A percentile compares a stretch with the other conserved stretches of the same genome.
These are phyloP conservation scores for Melocanna baccifera DNA, from an alignment of 176 grass and related monocot species.

Conservation along the genomic window DNA sequence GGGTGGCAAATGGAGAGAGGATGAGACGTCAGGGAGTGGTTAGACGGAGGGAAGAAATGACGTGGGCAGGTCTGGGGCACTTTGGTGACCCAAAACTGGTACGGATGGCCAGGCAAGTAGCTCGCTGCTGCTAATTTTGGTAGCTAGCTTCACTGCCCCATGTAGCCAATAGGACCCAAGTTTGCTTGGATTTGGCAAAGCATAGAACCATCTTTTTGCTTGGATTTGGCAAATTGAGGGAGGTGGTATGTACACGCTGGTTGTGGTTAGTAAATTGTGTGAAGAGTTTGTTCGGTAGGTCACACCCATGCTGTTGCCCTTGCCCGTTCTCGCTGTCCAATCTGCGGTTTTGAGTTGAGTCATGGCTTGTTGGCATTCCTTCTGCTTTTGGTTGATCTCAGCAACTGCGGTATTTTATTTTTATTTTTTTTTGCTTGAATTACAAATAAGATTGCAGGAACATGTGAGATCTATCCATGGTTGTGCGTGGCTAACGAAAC, in stretches of 20 bases:
- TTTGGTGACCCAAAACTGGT: slow-evolving; percentile 37
- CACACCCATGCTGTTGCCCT: slow-evolving; percentile 22
- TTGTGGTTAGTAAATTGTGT: background rate
- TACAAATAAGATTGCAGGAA: background rate
- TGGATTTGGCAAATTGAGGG: background rate
- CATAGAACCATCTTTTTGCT: background rate
- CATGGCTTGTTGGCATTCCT: slow-evolving; percentile 24
- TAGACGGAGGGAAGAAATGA: slow-evolving; percentile 52
- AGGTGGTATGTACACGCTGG: background rate
- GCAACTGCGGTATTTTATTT: background rate
- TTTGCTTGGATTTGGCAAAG: no score
- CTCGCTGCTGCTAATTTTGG: slow-evolving; percentile 43
- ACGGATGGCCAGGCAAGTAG: slow-evolving; percentile 33
- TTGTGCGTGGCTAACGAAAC: background rate
- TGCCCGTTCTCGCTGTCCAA: background rate
- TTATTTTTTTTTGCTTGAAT: background rate
- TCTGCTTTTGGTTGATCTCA: background rate
- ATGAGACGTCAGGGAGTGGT: slow-evolving; percentile 13
- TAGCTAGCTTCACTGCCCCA: background rate
- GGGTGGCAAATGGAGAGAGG: slow-evolving; percentile 22
- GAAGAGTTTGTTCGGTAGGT: slow-evolving; percentile 34
- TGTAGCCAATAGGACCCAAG: background rate
- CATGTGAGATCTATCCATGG: background rate
- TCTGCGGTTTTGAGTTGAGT: background rate
- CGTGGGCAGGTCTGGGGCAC: slow-evolving; percentile 35